These are phyloP conservation scores for Globisporangium nagaii DNA, from an alignment of 352 stramenopile genomes.

Conservation along the genomic window DNA sequence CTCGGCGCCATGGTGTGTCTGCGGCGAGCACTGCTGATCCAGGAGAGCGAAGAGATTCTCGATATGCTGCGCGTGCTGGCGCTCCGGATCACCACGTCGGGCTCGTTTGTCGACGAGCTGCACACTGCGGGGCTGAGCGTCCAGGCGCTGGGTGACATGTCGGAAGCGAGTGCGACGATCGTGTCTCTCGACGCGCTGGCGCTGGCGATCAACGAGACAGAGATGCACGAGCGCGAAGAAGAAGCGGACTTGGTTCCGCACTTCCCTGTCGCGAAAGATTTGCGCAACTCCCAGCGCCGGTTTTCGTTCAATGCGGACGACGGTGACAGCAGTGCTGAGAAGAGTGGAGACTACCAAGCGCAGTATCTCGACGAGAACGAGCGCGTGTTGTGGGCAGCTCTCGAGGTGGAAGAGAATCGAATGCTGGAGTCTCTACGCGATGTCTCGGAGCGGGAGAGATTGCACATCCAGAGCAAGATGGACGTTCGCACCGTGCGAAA, in stretches of 20 bases:
- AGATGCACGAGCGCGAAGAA: constrained; percentile 72
- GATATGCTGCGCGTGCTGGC: constrained; percentile 44
- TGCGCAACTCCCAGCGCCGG: constrained; percentile 17
- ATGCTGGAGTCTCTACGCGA: constrained; percentile 61
- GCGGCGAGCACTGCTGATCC: constrained; percentile 51
- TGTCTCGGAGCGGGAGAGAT: constrained; percentile 28
- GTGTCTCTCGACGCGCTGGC: constrained; percentile 53
- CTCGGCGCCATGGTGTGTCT: constrained; percentile 67
- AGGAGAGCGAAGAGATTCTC: constrained; percentile 30
- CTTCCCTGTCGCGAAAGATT: constrained; percentile 58
- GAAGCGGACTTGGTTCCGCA: constrained; percentile 57
- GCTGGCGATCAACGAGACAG: constrained; percentile 57
- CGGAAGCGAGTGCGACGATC: constrained; percentile 48
- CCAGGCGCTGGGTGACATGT: constrained; percentile 48
- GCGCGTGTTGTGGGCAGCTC: constrained; percentile 56
- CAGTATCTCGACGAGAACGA: constrained; percentile 37
- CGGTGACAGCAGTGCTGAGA: background rate
- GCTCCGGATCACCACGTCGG: constrained; percentile 68
- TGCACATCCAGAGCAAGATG: constrained; percentile 20
- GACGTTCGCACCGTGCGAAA: constrained; percentile 17
- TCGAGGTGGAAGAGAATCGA: constrained; percentile 79
- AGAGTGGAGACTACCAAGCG: background rate
- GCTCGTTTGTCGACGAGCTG: constrained; percentile 65
- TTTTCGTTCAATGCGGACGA: background rate
- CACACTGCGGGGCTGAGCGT: constrained; percentile 40